These are phyloP conservation scores for Silybum marianum DNA, from an alignment of 129 eudicot species.

Conservation along the genomic window DNA sequence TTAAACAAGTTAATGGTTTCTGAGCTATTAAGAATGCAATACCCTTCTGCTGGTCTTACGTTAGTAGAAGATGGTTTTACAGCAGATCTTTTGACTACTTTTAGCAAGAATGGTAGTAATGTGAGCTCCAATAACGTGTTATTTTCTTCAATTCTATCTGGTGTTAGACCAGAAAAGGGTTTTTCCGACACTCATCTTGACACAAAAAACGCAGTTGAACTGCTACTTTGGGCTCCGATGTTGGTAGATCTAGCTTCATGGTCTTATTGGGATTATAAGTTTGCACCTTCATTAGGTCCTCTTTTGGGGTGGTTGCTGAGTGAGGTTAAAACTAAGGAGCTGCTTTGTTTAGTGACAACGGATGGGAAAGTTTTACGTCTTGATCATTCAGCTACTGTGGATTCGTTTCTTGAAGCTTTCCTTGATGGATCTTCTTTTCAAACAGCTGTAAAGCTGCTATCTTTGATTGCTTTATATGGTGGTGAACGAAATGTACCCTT, in stretches of 20 bases:
- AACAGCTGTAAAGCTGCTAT: conserved; percentile 68
- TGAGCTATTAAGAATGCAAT: conserved; percentile 66
- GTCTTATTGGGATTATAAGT: conserved; percentile 78
- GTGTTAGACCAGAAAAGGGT: conserved; percentile 26
- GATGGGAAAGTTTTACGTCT: conserved; percentile 73
- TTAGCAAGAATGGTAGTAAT: conserved; percentile 33
- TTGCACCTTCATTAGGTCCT: conserved; percentile 87
- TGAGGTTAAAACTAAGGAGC: conserved; percentile 66
- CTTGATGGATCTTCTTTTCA: conserved; percentile 64
- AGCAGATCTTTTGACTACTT: conserved; percentile 23
- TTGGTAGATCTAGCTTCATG: conserved; percentile 65
- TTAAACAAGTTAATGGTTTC: conserved; percentile 52
- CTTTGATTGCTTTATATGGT: conserved; percentile 69
- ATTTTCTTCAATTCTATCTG: conserved; percentile 68
- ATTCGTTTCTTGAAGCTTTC: conserved; percentile 66
- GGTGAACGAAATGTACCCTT: conserved; percentile 61
- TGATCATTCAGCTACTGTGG: conserved; percentile 74
- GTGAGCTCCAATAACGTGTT: conserved; percentile 44
- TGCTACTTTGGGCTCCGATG: conserved; percentile 77
- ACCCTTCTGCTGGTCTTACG: conserved; percentile 63
- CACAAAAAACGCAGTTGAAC: conserved; percentile 61
- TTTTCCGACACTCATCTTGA: conserved; percentile 26
- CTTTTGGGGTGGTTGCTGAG: conserved; percentile 75
- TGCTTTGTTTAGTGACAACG: conserved; percentile 69
- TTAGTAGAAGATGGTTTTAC: conserved; percentile 36